Evolutionary conservation across 441 rosid genomes (phyloP), one percentile per base, ranked within the genome.

Genomic region (Kokia cookei): DNA sequence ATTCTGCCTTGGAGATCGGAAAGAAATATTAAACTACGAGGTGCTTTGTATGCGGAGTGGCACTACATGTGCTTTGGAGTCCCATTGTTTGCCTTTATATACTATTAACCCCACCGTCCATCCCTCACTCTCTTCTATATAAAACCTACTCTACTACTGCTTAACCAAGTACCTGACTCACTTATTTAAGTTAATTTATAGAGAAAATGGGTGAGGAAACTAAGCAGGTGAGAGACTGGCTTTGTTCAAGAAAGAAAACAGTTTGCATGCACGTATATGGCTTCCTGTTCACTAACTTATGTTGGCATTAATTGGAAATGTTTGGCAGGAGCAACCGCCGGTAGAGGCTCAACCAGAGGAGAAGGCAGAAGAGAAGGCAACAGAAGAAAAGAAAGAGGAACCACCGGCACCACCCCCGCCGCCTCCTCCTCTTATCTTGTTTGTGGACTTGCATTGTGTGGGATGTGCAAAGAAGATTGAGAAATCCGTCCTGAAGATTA

Each of bases 391-490:
- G 65, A 61, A 83, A 74, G 65, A 71, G 22, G 86, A 87, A 42
- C 83, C 81, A 11, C 63, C 61, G 26, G 14, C 29, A 10, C 61
- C 61, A 0, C 82, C 90, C 7, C 75, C 79, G 57, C 90, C 94
- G 10, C 92, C 91, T 7, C 80, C 92, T 62, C 97, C 97, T 1
- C 80, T 87, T 45, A 82, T 93, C 57, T 79, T 95, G 79, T 87
- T 62, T 40, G 89, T 93, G 73, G 94, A 95, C 82, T 82, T 95
- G 87, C 99, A 93, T 82, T 95, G 99, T 71, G 91, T 81, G 11
- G 99, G 99, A 50, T 95, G 99, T 45, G 93, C 97, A 55, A 91
- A 93, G 83, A 93, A 93, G 83, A 90, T 93, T 45, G 87, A 91
- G 82, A 91, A 79, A 76, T 89, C 90, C 73, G 84, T 95, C 71